These are phyloP conservation scores for Suhomyces guaymorum DNA, from an alignment of 1,139 yeast species.

Conservation along the genomic window DNA sequence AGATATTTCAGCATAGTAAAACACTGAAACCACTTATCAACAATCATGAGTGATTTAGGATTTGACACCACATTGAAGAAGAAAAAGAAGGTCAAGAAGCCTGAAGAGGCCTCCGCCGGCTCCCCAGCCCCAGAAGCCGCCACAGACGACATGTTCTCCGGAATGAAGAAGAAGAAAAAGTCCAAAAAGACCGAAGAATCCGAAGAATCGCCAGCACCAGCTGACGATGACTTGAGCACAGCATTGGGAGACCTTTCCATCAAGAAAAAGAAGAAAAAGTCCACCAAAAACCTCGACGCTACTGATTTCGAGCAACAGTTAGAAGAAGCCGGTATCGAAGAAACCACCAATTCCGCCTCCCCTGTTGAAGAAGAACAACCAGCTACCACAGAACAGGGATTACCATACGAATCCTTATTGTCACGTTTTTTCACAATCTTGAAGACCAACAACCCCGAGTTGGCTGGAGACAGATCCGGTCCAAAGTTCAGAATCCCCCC, in stretches of 20 bases:
- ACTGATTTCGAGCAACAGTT: slow-evolving; percentile 88
- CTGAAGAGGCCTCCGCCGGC: slow-evolving; percentile 41
- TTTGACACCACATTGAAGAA: slow-evolving; percentile 79
- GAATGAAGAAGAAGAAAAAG: slow-evolving; percentile 57
- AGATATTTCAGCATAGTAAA: slow-evolving; percentile 2
- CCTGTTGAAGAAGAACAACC: slow-evolving; percentile 21
- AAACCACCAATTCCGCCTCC: slow-evolving; percentile 33
- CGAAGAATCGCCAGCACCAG: slow-evolving; percentile 41
- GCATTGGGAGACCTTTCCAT: slow-evolving; percentile 74
- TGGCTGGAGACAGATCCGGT: slow-evolving; percentile 94
- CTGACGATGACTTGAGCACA: slow-evolving; percentile 64
- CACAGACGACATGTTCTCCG: slow-evolving; percentile 54
- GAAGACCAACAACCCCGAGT: slow-evolving; percentile 93
- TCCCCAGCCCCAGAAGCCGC: slow-evolving; percentile 30
- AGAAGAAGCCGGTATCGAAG: slow-evolving; percentile 85
- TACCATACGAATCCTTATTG: slow-evolving; percentile 76
- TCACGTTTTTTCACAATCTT: slow-evolving; percentile 82
- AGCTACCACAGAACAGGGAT: slow-evolving; percentile 53
- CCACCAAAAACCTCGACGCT: slow-evolving; percentile 54
- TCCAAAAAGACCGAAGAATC: slow-evolving; percentile 40
- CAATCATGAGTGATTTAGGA: slow-evolving; percentile 59
- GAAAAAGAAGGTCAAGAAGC: slow-evolving; percentile 65
- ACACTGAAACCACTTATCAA: slow-evolving; percentile 19
- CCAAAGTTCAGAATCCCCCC: slow-evolving; percentile 97
- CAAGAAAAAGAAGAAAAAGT: slow-evolving; percentile 76